Conservation (phyloP, 2,329 filamentous ascomycete genomes). For the Fusarium longipes region DNA sequence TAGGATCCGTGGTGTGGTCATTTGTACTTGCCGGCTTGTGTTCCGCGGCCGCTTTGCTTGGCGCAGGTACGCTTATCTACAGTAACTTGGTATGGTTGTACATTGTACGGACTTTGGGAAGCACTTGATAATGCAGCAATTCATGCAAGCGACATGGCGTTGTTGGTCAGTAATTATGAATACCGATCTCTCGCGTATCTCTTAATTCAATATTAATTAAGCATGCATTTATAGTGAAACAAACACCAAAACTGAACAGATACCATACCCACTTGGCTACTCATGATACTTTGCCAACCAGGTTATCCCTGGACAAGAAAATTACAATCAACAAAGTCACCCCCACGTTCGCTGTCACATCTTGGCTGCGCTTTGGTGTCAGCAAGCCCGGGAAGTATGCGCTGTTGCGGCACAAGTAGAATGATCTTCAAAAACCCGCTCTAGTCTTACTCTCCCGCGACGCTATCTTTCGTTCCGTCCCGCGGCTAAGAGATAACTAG, state of each 20-base stretch:
- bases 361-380: slow-evolving; percentile 12
- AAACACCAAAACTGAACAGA: too few species aligned
- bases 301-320: slow-evolving; percentile 8
- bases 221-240: too few species aligned
- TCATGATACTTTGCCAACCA: too few species aligned
- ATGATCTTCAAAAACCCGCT: slow-evolving; percentile 13
- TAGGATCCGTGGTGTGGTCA: slow-evolving; percentile 33
- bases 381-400: slow-evolving; percentile 35
- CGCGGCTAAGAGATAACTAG: slow-evolving; percentile 6
- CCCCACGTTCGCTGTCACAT: neutral
- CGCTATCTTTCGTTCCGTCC: slow-evolving; percentile 10
- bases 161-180: too few species aligned
- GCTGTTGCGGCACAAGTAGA: slow-evolving; percentile 22
- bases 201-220: too few species aligned
- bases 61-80: neutral
- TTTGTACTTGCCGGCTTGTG: slow-evolving; percentile 18
- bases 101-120: too few species aligned
- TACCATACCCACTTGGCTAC: too few species aligned
- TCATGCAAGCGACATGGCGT: too few species aligned
- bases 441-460: slow-evolving; percentile 5
- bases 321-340: neutral
- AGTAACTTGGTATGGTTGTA: too few species aligned
- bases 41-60: slow-evolving; percentile 4
- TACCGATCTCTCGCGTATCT: too few species aligned
- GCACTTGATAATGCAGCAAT: too few species aligned